These are phyloP conservation scores for Myriosclerotinia scirpicola DNA, from an alignment of 2,329 filamentous ascomycete genomes.

Conservation along the genomic window DNA sequence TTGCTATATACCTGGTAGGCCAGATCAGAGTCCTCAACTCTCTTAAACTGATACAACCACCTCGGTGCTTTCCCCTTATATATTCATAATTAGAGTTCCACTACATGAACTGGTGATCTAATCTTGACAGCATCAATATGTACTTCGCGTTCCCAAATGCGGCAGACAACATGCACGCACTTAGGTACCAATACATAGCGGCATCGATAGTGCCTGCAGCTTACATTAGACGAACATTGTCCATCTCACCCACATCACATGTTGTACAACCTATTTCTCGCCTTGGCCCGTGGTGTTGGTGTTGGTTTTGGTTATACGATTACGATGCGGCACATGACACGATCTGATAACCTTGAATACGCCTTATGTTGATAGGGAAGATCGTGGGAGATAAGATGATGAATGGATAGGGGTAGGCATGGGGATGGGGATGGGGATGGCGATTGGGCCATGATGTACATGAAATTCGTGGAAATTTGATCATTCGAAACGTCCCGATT, in stretches of 20 bases:
- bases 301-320: neutral
- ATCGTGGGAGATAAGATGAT: slow-evolving; percentile 2
- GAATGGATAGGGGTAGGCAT: too few relatives aligned
- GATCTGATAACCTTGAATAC: neutral
- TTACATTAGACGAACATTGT: slow-evolving; percentile 6
- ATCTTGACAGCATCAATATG: neutral
- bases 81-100: too few relatives aligned
- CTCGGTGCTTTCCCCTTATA: too few relatives aligned
- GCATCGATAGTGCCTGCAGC: slow-evolving; percentile 4
- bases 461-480: neutral
- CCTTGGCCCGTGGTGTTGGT: too few relatives aligned
- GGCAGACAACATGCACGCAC: neutral
- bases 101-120: too few relatives aligned
- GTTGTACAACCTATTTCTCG: neutral
- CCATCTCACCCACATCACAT: neutral
- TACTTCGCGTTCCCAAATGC: slow-evolving; percentile 12
- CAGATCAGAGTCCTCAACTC: too few relatives aligned
- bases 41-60: too few relatives aligned
- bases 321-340: neutral
- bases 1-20: too few relatives aligned
- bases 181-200: neutral
- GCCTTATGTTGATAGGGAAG: neutral
- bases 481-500: neutral
- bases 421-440: too few relatives aligned
- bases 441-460: neutral